phyloP scores from a whole-genome alignment of 352 stramenopile genomes.

The Phytophthora sp. region DNA sequence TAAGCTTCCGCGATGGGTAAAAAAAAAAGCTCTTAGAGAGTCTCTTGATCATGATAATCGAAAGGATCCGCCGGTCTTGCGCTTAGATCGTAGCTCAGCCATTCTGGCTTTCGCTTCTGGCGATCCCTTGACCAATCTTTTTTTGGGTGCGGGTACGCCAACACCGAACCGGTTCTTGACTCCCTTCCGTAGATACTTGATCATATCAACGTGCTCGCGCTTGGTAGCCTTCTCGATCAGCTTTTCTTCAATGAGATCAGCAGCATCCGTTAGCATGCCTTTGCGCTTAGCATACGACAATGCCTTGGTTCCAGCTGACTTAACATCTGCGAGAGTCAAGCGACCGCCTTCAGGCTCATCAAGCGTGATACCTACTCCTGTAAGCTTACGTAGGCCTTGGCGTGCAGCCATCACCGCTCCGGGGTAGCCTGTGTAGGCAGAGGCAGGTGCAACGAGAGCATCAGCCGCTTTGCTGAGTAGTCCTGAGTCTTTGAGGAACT shows the following conservation, averaged over 20 bases:
- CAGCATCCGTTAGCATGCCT: neutral
- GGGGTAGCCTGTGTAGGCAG: neutral
- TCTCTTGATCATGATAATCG: neutral
- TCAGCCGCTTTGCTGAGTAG: too few species aligned
- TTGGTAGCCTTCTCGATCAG: neutral
- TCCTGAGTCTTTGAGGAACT: too few species aligned
- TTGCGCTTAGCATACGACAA: constrained; percentile 1
- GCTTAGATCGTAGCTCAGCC: neutral
- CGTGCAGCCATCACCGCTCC: neutral
- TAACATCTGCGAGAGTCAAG: neutral
- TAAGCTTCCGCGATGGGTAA: neutral
- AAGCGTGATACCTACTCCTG: neutral
- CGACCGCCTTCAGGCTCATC: neutral
- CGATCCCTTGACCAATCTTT: neutral
- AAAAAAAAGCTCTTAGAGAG: neutral
- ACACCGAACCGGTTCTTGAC: constrained; percentile 4
- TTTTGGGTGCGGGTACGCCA: neutral
- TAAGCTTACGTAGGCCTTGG: neutral
- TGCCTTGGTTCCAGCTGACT: neutral
- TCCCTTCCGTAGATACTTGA: neutral
- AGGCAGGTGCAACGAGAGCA: neutral
- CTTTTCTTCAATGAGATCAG: neutral
- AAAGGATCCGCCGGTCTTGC: neutral
- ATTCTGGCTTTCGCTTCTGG: constrained; percentile 3
- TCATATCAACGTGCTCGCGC: neutral